Percentiles rank a stretch among this genome's conserved stretches.
phyloP scores from a whole-genome alignment of 352 stramenopile species.

The Elongisporangium undulatum region DNA sequence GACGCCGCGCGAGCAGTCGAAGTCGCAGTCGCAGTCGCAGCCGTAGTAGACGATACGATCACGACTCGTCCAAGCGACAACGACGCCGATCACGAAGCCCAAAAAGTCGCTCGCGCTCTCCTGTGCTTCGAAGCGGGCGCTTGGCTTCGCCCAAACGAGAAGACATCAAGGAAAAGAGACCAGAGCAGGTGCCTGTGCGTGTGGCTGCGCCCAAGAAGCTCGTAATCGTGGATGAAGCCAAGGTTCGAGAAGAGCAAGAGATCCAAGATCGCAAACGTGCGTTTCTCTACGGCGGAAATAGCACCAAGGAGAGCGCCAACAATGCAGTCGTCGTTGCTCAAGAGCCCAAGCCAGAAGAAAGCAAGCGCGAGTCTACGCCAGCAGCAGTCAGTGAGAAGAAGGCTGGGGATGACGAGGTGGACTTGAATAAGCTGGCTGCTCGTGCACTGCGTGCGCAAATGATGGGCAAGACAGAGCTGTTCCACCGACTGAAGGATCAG shows the following conservation, averaged over 20 bases:
- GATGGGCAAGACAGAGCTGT: constrained; percentile 72
- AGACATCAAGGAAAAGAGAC: background rate
- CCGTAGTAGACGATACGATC: constrained; percentile 17
- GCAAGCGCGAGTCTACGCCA: background rate
- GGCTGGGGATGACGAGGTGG: constrained; percentile 25
- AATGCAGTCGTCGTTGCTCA: background rate
- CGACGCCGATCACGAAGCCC: constrained; percentile 4
- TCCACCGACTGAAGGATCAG: constrained; percentile 68
- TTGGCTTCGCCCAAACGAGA: background rate
- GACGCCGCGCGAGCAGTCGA: constrained; percentile 3
- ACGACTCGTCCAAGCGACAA: constrained; percentile 7
- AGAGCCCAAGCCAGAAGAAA: background rate
- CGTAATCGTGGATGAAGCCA: background rate
- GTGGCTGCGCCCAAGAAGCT: background rate
- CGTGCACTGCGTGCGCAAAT: constrained; percentile 77
- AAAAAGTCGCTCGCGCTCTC: constrained; percentile 1
- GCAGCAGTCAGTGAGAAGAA: background rate
- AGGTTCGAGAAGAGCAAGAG: background rate
- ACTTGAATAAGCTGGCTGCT: constrained; percentile 80
- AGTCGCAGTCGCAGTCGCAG: constrained; percentile 30
- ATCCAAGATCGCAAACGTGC: background rate
- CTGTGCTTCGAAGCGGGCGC: background rate
- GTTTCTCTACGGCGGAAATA: background rate
- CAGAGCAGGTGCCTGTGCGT: background rate
- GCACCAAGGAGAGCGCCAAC: background rate